Base-by-base conservation (phyloP, 257 asterid genomes). In the Forsythia viridissima region DNA sequence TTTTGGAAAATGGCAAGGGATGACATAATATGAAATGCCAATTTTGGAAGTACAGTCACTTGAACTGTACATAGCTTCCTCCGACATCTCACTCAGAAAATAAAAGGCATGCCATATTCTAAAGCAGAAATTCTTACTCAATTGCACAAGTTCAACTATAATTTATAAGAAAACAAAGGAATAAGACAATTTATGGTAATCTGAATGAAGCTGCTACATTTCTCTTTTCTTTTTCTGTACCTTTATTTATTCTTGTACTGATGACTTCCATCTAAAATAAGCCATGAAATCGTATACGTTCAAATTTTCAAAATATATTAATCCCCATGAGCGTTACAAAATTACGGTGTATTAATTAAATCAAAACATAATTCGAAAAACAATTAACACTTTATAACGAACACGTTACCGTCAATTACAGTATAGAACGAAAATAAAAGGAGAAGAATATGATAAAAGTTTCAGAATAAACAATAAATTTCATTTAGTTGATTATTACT, bases 281-380 rank as follows among this genome's bases (percentile, higher is more conserved):
- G 68, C 68, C 15, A 61, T 21, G 2, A 63, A 9, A 63, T 24
- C 16, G 15, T 18, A 21, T 30, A 4, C 37, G 30, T 63, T 63
- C 39, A 24, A 63, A 24, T 8, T 63, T 63, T 24, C n/a, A 63
- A 30, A 63, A 4, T 21, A 11, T 39, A 9, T 21, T 11, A 61
- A 61, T 61, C 69, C 38, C 38, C 18, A 8, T 24, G 69, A 61
- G 13, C 8, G 16, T 52, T 52, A 4, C 63, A 3, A 16, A 46
- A 12, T 46, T 46, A 2, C 18, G 5, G 52, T 46, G 52, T 46
- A 46, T 46, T 46, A 68, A 59, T 30, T 5, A 78, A 42, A 61
- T 61, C 70, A 39, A 70, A 42, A 44, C 80, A 30, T 55, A 70
- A 66, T 48, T 55, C 76, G 1, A 4, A 75, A 69, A 80, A 55